Evolutionary conservation across 2,329 filamentous ascomycete genomes (phyloP).

Genomic region (Epichloe gansuensis): DNA sequence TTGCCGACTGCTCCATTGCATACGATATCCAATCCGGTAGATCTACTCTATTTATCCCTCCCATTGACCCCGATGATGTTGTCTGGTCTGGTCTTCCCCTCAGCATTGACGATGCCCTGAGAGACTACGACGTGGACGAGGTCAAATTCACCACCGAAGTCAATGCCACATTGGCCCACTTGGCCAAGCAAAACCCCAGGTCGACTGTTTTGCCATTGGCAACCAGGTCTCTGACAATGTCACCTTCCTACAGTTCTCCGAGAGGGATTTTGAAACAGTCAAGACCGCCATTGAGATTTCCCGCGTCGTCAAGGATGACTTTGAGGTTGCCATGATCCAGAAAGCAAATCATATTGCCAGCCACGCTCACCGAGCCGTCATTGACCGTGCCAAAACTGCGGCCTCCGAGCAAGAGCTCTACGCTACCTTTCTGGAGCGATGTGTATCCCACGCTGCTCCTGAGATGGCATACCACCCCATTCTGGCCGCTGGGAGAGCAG

Average conservation of each 20-base stretch:
- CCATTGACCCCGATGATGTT: slow-evolving; percentile 74
- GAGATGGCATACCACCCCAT: slow-evolving; percentile 85
- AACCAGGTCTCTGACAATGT: slow-evolving; percentile 63
- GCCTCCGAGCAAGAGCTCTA: slow-evolving; percentile 75
- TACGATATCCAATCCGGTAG: slow-evolving; percentile 67
- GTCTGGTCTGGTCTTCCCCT: slow-evolving; percentile 89
- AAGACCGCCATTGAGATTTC: slow-evolving; percentile 55
- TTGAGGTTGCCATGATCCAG: slow-evolving; percentile 60
- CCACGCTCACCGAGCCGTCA: slow-evolving; percentile 52
- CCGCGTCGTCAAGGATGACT: slow-evolving; percentile 62
- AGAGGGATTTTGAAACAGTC: slow-evolving; percentile 44
- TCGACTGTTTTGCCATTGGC: slow-evolving; percentile 57
- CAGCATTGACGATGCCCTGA: slow-evolving; percentile 59
- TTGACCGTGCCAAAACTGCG: slow-evolving; percentile 49
- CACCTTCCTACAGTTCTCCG: slow-evolving; percentile 57
- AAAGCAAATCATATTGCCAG: slow-evolving; percentile 60
- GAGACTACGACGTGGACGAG: slow-evolving; percentile 69
- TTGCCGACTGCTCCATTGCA: slow-evolving; percentile 67
- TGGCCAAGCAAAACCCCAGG: slow-evolving; percentile 26
- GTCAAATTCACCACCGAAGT: slow-evolving; percentile 63
- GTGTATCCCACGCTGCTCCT: slow-evolving; percentile 61
- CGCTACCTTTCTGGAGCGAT: slow-evolving; percentile 65
- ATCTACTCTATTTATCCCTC: slow-evolving; percentile 82
- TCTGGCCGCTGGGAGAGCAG: slow-evolving; percentile 66
- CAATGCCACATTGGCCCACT: slow-evolving; percentile 54